These are phyloP conservation scores for Leishmania lainsoni DNA, from an alignment of 208 protist genomes.

Conservation along the genomic window DNA sequence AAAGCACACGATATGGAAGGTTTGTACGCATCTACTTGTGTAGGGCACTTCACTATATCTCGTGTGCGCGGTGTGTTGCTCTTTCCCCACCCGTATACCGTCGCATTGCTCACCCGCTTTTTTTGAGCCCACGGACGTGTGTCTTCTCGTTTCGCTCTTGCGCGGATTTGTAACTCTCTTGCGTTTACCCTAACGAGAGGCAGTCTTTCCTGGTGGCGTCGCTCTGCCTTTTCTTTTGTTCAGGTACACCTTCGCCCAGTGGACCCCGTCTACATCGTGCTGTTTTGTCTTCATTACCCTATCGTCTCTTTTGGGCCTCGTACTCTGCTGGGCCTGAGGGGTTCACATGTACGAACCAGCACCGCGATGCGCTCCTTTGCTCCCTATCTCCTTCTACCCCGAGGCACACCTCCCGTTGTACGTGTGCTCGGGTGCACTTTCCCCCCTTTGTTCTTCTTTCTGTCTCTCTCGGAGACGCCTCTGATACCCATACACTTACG, in stretches of 20 bases:
- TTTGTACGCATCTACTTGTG: not conserved
- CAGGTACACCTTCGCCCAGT: not conserved
- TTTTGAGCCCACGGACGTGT: not conserved
- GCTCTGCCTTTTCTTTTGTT: not conserved
- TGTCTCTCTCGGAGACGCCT: not conserved
- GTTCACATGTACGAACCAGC: not conserved
- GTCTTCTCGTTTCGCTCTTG: not conserved
- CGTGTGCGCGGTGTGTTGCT: not conserved
- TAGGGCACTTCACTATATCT: slow-evolving; percentile 12
- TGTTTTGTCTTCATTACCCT: not conserved
- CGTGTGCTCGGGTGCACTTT: not conserved
- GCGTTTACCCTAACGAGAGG: too few relatives aligned
- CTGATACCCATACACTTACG: not conserved
- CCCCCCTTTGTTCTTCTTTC: not conserved
- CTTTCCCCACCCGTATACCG: not conserved
- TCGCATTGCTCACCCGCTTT: not conserved
- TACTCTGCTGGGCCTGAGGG: not conserved
- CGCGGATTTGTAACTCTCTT: not conserved
- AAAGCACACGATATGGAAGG: not conserved
- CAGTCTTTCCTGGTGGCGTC: too few relatives aligned
- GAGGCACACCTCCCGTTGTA: not conserved
- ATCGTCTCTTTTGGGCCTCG: not conserved
- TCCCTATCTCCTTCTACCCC: not conserved
- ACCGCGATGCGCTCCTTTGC: not conserved
- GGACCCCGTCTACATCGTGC: not conserved